Percentiles rank a stretch among this genome's conserved stretches.
Conservation (phyloP, 495 filamentous ascomycete species). For the Neurospora sp. region DNA sequence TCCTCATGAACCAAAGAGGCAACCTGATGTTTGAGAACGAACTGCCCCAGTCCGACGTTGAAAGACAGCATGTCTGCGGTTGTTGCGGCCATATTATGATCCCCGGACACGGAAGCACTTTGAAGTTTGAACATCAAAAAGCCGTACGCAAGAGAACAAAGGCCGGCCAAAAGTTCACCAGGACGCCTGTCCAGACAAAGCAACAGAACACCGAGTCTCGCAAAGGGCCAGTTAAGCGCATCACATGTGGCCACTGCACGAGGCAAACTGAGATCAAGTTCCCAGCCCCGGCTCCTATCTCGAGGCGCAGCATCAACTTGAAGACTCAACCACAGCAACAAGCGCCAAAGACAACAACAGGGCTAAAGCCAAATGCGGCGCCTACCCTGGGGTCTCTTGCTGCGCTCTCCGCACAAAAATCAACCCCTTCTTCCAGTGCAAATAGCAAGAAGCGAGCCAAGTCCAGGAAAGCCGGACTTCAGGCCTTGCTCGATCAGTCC, state of each 20-base stretch:
- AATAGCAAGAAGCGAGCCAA: conserved; percentile 46
- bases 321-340: conserved; percentile 8
- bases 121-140: conserved; percentile 27
- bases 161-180: neutral
- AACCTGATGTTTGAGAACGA: conserved; percentile 33
- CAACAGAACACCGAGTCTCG: conserved; percentile 4
- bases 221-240: conserved; percentile 23
- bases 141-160: conserved; percentile 4
- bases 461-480: conserved; percentile 43
- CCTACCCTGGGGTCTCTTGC: neutral
- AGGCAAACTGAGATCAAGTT: conserved; percentile 30
- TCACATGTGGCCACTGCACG: conserved; percentile 36
- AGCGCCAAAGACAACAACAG: conserved; percentile 38
- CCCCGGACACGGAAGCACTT: conserved; percentile 27
- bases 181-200: neutral
- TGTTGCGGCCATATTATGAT: conserved; percentile 46
- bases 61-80: conserved; percentile 37
- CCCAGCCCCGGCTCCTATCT: conserved; percentile 20
- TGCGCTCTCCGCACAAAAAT: conserved; percentile 3
- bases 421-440: conserved; percentile 28
- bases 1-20: conserved; percentile 37
- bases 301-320: conserved; percentile 17
- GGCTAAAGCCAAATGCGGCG: conserved; percentile 9
- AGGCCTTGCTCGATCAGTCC: conserved; percentile 38
- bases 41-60: conserved; percentile 28